phyloP scores from a whole-genome alignment of 495 filamentous ascomycete species.

The Aspergillus haitiensis region DNA sequence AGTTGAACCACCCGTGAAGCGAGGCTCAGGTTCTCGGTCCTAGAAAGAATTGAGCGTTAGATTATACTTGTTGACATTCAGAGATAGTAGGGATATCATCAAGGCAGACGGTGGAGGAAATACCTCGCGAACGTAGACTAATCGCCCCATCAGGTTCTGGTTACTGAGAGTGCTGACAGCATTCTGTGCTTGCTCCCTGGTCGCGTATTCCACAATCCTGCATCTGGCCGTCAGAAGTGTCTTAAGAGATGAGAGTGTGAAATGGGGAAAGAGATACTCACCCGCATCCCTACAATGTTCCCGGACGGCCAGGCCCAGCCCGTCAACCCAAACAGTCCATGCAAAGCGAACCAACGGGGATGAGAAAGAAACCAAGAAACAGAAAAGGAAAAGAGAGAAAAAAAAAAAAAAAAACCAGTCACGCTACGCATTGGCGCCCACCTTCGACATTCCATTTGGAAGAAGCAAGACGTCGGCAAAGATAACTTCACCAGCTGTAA shows the following conservation, averaged over 20 bases:
- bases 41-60: conserved; percentile 30
- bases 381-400: conserved; percentile 59
- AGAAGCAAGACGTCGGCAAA: conserved; percentile 99
- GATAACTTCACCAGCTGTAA: conserved; percentile 94
- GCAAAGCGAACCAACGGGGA: conserved; percentile 47
- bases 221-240: conserved; percentile 22
- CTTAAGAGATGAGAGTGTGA: neutral
- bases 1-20: conserved; percentile 75
- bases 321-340: conserved; percentile 99
- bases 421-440: conserved; percentile 93
- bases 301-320: conserved; percentile 86
- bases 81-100: neutral
- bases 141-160: conserved; percentile 95
- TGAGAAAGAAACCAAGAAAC: conserved; percentile 44
- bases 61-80: conserved; percentile 6
- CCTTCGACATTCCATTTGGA: conserved; percentile 99
- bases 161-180: conserved; percentile 98
- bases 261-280: conserved; percentile 49
- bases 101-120: conserved; percentile 22
- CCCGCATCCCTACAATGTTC: conserved; percentile 99
- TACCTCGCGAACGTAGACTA: conserved; percentile 98
- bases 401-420: conserved; percentile 61
- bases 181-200: conserved; percentile 96
- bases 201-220: conserved; percentile 99
- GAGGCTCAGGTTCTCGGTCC: conserved; percentile 95